These are phyloP conservation scores for Vanilla planifolia DNA, from an alignment of 106 monocot species.

Conservation along the genomic window DNA sequence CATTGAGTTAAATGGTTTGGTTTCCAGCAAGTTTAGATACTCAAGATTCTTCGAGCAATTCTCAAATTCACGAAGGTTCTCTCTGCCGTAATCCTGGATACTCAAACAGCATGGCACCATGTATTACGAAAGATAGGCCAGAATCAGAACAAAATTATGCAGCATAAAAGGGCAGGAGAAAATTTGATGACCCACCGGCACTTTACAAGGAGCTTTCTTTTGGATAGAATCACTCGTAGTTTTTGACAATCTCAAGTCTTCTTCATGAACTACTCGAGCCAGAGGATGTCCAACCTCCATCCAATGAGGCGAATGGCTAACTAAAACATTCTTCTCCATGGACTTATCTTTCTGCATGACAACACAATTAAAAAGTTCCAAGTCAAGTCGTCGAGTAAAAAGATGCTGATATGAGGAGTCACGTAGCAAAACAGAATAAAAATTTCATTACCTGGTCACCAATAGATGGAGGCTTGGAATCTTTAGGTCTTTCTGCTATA, in stretches of 20 bases:
- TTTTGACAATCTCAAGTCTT: conserved; percentile 2
- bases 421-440: not conserved
- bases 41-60: not conserved
- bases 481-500: not conserved
- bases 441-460: not conserved
- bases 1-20: not conserved
- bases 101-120: not conserved
- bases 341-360: not conserved
- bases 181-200: not conserved
- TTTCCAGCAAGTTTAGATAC: not conserved
- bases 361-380: not conserved
- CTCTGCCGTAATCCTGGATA: not conserved
- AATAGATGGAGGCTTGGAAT: conserved; percentile 3
- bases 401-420: not conserved
- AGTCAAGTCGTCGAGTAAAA: not conserved
- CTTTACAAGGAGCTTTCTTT: not conserved
- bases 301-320: not conserved
- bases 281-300: not conserved
- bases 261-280: not conserved
- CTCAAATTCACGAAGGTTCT: not conserved
- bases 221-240: not conserved
- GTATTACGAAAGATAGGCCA: not conserved
- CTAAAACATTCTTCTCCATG: not conserved
- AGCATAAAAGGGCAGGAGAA: not conserved
- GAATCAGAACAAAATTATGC: too few species aligned